Evolutionary conservation across 2,329 filamentous ascomycete genomes (phyloP).

Genomic region (Corniculantispora saksenae): DNA sequence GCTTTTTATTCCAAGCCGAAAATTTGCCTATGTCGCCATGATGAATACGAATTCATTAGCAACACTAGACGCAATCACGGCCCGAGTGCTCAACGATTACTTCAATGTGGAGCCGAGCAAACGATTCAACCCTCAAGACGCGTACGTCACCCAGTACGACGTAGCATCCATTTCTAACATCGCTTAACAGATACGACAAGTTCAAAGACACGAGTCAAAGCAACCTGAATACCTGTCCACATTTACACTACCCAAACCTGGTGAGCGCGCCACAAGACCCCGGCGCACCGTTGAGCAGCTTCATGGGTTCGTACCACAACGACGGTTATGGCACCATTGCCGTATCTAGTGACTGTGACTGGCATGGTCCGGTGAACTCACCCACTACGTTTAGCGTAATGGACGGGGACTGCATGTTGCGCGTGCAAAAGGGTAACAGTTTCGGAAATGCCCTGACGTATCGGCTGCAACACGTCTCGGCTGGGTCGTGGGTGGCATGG

Average conservation of each 20-base stretch:
- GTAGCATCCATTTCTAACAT: not conserved
- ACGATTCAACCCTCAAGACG: slow-evolving; percentile 21
- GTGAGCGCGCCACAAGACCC: slow-evolving; percentile 31
- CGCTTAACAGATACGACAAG: not conserved
- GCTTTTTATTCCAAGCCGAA: slow-evolving; percentile 29
- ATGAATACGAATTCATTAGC: slow-evolving; percentile 25
- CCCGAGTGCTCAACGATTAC: slow-evolving; percentile 28
- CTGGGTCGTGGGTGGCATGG: slow-evolving; percentile 26
- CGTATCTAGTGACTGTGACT: slow-evolving; percentile 23
- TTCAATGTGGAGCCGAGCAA: slow-evolving; percentile 21
- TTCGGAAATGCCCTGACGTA: slow-evolving; percentile 24
- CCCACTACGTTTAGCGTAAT: slow-evolving; percentile 19
- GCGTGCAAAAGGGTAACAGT: slow-evolving; percentile 21
- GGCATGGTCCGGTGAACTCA: slow-evolving; percentile 17
- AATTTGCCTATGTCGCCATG: slow-evolving; percentile 29
- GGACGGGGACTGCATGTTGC: slow-evolving; percentile 22
- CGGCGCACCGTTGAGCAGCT: slow-evolving; percentile 41
- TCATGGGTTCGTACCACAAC: slow-evolving; percentile 43
- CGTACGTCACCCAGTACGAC: slow-evolving; percentile 12
- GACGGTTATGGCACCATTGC: slow-evolving; percentile 25
- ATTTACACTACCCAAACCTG: slow-evolving; percentile 22
- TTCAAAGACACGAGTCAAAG: not conserved
- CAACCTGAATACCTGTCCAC: slow-evolving; percentile 24
- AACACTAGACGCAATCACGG: slow-evolving; percentile 24
- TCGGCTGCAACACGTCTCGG: slow-evolving; percentile 25